Base-by-base conservation (phyloP, 2,329 filamentous ascomycete genomes). In the Seiridium cupressi region DNA sequence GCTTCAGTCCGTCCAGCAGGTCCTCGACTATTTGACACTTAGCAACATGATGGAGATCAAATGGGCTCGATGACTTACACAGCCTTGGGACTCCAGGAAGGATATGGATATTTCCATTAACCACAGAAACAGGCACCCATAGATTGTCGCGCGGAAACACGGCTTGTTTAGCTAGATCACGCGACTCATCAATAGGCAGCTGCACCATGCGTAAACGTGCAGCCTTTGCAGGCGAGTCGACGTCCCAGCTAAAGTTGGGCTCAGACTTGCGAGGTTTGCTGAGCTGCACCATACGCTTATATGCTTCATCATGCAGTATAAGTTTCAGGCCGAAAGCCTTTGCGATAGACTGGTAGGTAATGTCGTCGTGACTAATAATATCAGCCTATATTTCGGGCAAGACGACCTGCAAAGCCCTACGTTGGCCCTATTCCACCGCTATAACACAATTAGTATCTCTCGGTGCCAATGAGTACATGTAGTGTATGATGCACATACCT, bases 401-500 rank as follows among this genome's bases (percentile, higher is more conserved):
- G 51, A 47, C 3, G 5, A 26, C 13, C 3, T 36, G 18, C 4
- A 10, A 11, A 26, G 64, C 75, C 75, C 79, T 78, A 94, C 90
- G 94, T 98, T 65, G 95, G 95, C 9, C 94, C 94, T 70, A 99
- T 98, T 36, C 95, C 94, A 66, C 95, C 94, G 68, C 91, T 86
- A 60, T 3, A 7, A 32, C 57, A 40, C 31, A 49, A n/a, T 61
- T 53, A 68, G 63, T 62, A 63, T 54, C 46, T 31, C 58, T 55
- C 44, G 32, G 34, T 26, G 32, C 35, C n/a, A 35, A 3, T 31
- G 5, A 18, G 18, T n/a, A 8, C 34, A 26, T 34, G 11, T 2
- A 48, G n/a, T 38, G n/a, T 48, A 51, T 42, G 44, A 31, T 3
- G 18, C 18, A 47, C 68, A 62, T 68, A 81, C 83, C 83, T 95